Evolutionary conservation across 2,329 filamentous ascomycete species (phyloP), one percentile per base, ranked within the genome.

Genomic region (Verticillium albo-atrum): DNA sequence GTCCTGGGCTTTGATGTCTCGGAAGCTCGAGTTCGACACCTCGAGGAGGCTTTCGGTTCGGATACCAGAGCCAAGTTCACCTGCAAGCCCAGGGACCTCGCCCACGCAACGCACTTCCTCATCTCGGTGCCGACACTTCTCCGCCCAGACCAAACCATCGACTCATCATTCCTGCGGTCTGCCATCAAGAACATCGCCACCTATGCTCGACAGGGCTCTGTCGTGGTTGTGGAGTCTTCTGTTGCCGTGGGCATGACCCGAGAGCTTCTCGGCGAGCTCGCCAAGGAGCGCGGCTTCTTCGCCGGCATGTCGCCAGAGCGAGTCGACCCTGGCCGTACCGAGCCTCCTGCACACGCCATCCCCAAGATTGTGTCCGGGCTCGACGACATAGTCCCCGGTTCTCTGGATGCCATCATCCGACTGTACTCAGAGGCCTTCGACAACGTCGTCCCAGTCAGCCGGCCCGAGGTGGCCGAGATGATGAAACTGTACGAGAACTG

Each of bases 1-100:
- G 73, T 81, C 6, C 67, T 83, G 42, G 80, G 76, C n/a, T 82
- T 77, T 64, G 80, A 82, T 58, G 72, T 82, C 4, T 80, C 76
- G 0, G 67, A 73, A 25, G 61, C 68, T 17, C 75, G 79, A 26
- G 65, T 77, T 10, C 64, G 67, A 12, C 64, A 73, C 9, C 63
- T 81, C 23, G 58, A 68, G 51, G 56, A 68, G 32, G 64, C 70
- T 12, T 69, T 73, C 56, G 59, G 57, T 4, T 42, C 58, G 15
- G 70, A 67, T 25, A 68, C 64, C 47, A 68, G 67, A 10, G 69
- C 74, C 30, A 67, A 65, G 4, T 74, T 80, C 64, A 79, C 79
- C 1, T 58, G 57, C 50, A 63, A 60, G 28, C 64, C 75, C 30
- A 63, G 62, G 6, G 65, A 70, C 14, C 68, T 77, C n/a, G 60